Evolutionary conservation across 495 filamentous ascomycete species (phyloP), one percentile per base, ranked within the genome.

Genomic region (Sphaerosporella brunnea): DNA sequence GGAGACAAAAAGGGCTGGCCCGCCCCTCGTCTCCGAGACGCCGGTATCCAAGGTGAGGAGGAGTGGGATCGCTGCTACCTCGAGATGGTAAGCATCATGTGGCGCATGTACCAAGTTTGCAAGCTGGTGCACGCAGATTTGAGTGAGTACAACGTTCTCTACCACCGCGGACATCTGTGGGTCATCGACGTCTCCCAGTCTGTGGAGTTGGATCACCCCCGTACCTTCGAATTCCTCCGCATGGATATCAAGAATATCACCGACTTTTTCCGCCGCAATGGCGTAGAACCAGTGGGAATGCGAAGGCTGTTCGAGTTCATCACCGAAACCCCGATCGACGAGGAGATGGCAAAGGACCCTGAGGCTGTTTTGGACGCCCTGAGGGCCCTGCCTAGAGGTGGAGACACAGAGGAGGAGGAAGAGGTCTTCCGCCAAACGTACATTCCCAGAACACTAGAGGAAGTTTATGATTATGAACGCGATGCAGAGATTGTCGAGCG

Each of bases 231-330:
- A 61, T 96, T 97, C 62, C 66, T 96, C 49, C 75, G 87, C 16
- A 95, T 93, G 84, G 90, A 97, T 62, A 82, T 96, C 63, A 95
- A 93, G 69, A 97, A 97, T 56, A 74, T 90, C 2, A 77, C 73
- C 36, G 84, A 92, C 58, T 97, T 90, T 66, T 97, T 97, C 72
- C 65, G 75, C 41, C 72, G 81, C 2, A 80, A 92, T 56, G 81
- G 78, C 38, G 83, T 95, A 2, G 74, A 87, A 50, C 78, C 72
- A 0, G 67, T 96, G 8, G 59, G 75, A 2, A 86, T 95, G 55
- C 74, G 75, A 19, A 64, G 69, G 0, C 63, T 83, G 5, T 96
- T 90, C 65, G 71, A 78, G 39, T 95, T 93, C 63, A 76, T 94
- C 52, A 79, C 75, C 1, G 50, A 55, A 4, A 47, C 42, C 19